Evolutionary conservation across 805 yeast genomes (phyloP).

Genomic region (Kregervanrija pseudodelftensis): DNA sequence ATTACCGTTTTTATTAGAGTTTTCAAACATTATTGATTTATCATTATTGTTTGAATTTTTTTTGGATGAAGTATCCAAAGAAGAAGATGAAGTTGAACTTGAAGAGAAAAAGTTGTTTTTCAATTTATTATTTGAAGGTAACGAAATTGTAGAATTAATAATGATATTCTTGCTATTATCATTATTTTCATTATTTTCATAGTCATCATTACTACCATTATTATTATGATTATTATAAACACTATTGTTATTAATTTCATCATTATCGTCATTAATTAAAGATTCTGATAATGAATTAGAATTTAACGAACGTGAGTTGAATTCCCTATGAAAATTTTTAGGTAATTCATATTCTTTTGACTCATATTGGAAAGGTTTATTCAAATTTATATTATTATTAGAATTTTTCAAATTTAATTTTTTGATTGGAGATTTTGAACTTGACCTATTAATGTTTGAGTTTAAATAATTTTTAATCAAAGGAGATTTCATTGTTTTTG

Average conservation of each 20-base stretch:
- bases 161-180: neutral
- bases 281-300: constrained; percentile 3
- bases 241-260: neutral
- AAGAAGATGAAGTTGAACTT: constrained; percentile 2
- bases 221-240: neutral
- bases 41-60: neutral
- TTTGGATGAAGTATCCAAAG: neutral
- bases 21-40: neutral
- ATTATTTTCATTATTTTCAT: neutral
- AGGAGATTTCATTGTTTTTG: constrained; percentile 5
- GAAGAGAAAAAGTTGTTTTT: neutral
- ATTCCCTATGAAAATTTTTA: constrained; percentile 16
- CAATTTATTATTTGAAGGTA: neutral
- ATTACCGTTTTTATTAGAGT: no score
- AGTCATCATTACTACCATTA: neutral
- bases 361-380: constrained; percentile 28
- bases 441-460: constrained; percentile 5
- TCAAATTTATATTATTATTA: constrained; percentile 4
- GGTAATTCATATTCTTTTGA: constrained; percentile 27
- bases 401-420: constrained; percentile 7
- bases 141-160: neutral
- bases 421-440: constrained; percentile 23
- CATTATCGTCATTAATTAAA: neutral
- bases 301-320: neutral
- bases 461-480: constrained; percentile 1